Conservation (phyloP, 2,329 filamentous ascomycete genomes). For the Pestalotiopsis sp. region DNA sequence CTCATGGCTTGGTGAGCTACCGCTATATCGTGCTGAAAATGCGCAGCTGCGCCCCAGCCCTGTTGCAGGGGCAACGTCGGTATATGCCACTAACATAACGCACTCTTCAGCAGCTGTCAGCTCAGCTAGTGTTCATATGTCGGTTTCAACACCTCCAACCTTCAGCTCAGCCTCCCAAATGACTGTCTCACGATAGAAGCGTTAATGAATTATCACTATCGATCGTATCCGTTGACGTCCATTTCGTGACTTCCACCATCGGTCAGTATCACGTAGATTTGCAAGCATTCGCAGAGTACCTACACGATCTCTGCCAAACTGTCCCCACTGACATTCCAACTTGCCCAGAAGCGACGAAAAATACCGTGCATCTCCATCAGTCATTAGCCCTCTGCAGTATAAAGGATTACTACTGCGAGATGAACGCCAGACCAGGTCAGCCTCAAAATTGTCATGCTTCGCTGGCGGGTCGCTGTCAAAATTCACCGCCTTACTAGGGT, state of each 20-base stretch:
- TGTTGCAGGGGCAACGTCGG: background rate
- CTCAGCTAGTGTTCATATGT: background rate
- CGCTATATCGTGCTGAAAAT: background rate
- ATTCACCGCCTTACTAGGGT: constrained; percentile 8
- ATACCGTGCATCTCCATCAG: background rate
- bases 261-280: background rate
- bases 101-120: background rate
- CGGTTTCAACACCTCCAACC: background rate
- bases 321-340: no score
- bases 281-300: background rate
- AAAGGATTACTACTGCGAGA: constrained; percentile 7
- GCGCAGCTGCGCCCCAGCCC: background rate
- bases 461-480: background rate
- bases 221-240: background rate
- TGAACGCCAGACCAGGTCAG: background rate
- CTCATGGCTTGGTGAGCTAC: background rate
- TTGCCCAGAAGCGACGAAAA: no score
- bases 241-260: background rate
- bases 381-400: background rate
- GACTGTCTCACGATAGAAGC: background rate
- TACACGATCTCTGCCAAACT: background rate
- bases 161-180: background rate
- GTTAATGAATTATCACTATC: background rate
- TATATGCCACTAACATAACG: background rate
- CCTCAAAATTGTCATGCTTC: background rate